Base-by-base conservation (phyloP, 164 flowering plant species). In the Kingdonia uniflora region DNA sequence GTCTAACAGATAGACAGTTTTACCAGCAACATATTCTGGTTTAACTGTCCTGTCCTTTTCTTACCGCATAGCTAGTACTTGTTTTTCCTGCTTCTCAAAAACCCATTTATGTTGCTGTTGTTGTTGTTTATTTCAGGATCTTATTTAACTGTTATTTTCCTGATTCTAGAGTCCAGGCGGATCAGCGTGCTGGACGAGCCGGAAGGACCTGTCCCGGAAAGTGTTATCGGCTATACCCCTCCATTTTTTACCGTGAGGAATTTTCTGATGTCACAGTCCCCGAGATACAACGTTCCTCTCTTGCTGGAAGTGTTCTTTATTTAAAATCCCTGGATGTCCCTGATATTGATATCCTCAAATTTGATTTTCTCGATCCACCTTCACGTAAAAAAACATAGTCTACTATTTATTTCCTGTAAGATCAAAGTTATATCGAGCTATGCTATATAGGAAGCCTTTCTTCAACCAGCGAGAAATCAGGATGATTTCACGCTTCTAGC, bases 141-240 rank as follows among this genome's bases (percentile, higher is more conserved):
- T 29, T 29, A 29, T 12, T n/a, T 14, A 48, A 25, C 51, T 48
- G 12, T 25, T 10, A 21, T 20, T 39, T 15, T 52, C 20, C 43
- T 39, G 29, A 19, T 58, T 70, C 58, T 65, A 90, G 98, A 68
- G 99, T 94, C 56, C 99, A 94, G 70, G 97, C 99, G 50, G 76
- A 80, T 73, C 99, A 94, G 63, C 95, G 97, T 56, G 92, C 92
- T 5, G 99, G 99, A 49, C 71, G 97, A 70, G 99, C 96, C 64
- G 99, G 97, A 70, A 77, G 99, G 73, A 89, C 99, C 37, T 71
- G 95, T 51, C 86, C 95, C 56, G 99, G 97, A 54, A 86, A 89
- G 70, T 94, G 99, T 67, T 94, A 82, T 43, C 81, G 99, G n/a
- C 61, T 94, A 47, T 94, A 89, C 66, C 84, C 99, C 16, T 74